phyloP scores from a whole-genome alignment of 176 grass and related monocot species.

The Triticum turgidum region DNA sequence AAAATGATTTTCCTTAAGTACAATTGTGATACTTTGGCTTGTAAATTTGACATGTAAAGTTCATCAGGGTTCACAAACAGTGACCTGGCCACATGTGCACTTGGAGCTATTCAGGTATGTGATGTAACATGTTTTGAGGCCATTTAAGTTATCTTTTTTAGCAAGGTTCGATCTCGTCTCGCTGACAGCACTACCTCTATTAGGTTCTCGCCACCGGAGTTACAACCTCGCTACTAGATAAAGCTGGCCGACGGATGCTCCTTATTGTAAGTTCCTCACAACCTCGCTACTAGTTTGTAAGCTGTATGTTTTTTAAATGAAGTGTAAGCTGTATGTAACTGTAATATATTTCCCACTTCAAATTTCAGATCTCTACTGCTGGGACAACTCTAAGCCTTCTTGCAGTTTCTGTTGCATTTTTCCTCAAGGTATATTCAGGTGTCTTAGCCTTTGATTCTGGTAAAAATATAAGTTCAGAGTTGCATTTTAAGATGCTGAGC shows the following conservation, averaged over 20 bases:
- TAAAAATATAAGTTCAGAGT: background rate
- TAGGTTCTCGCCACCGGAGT: conserved; percentile 90
- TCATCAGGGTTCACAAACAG: conserved; percentile 76
- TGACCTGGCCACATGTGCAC: conserved; percentile 77
- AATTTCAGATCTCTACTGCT: conserved; percentile 60
- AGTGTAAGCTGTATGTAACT: background rate
- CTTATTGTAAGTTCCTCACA: conserved; percentile 69
- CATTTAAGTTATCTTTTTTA: conserved; percentile 43
- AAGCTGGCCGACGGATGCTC: conserved; percentile 89
- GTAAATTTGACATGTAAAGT: conserved; percentile 10
- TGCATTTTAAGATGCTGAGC: background rate
- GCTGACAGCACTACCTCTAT: conserved; percentile 18
- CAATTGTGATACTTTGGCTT: background rate
- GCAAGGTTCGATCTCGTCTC: background rate
- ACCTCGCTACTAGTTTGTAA: no score
- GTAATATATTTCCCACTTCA: conserved; percentile 12
- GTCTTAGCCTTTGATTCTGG: background rate
- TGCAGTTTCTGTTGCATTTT: conserved; percentile 84
- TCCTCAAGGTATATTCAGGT: conserved; percentile 58
- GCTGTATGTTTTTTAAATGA: no score
- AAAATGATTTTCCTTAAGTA: background rate
- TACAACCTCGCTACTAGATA: conserved; percentile 86
- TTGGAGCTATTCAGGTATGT: conserved; percentile 85
- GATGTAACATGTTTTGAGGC: conserved; percentile 26
- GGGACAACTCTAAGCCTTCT: conserved; percentile 82